Evolutionary conservation across 2,329 filamentous ascomycete species (phyloP).

Genomic region (Sclerotinia borealis): DNA sequence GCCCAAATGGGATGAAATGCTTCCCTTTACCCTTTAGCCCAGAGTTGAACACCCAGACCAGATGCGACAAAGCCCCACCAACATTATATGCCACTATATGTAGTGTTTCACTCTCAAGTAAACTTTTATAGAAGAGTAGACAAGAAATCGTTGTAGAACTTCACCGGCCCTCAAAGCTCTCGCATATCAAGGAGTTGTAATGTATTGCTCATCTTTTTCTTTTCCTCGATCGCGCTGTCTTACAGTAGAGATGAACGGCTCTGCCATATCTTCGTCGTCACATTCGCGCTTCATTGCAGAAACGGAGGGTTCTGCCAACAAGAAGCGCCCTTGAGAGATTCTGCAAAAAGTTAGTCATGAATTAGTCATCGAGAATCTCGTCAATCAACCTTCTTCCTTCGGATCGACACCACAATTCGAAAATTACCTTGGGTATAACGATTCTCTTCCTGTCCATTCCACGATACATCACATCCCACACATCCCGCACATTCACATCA

Average conservation of each 20-base stretch:
- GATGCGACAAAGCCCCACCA: not conserved
- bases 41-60: not conserved
- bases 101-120: not conserved
- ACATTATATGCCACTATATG: not conserved
- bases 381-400: not conserved
- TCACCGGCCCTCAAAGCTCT: not conserved
- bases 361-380: not conserved
- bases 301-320: not conserved
- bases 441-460: not conserved
- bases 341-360: not conserved
- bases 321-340: not conserved
- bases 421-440: not conserved
- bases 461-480: not conserved
- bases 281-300: not conserved
- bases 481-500: not conserved
- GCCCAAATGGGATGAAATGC: not conserved
- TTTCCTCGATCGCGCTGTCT: not conserved
- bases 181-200: not conserved
- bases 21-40: not conserved
- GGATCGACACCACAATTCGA: not conserved
- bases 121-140: not conserved
- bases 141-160: not conserved
- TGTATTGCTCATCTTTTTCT: not conserved
- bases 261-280: not conserved
- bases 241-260: not conserved